These are phyloP conservation scores for Syncephalastrum contaminatum DNA, from an alignment of 371 early-diverging fungal genomes.

Conservation along the genomic window DNA sequence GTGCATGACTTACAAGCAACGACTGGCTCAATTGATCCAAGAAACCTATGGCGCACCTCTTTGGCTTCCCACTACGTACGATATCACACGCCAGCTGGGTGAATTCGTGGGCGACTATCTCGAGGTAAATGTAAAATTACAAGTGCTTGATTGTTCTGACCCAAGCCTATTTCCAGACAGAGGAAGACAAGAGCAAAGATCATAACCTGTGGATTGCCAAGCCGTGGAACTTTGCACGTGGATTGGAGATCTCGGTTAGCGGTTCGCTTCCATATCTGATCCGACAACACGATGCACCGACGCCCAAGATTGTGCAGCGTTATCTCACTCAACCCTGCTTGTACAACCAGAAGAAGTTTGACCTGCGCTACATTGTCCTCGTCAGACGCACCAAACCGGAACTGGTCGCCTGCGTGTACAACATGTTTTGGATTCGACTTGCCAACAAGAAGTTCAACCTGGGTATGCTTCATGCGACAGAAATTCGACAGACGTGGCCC, in stretches of 20 bases:
- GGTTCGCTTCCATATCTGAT: slow-evolving; percentile 46
- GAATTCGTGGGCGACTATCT: slow-evolving; percentile 52
- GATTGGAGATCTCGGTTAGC: slow-evolving; percentile 47
- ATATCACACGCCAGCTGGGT: slow-evolving; percentile 43
- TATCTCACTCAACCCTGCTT: slow-evolving; percentile 56
- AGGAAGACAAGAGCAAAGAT: slow-evolving; percentile 9
- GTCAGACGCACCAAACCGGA: slow-evolving; percentile 44
- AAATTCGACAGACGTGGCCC: not conserved
- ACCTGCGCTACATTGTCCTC: slow-evolving; percentile 57
- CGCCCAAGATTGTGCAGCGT: slow-evolving; percentile 55
- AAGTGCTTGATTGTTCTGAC: not conserved
- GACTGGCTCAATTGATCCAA: slow-evolving; percentile 46
- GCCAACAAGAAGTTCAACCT: slow-evolving; percentile 54
- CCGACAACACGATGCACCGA: slow-evolving; percentile 44
- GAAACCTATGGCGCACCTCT: slow-evolving; percentile 46
- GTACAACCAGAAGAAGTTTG: slow-evolving; percentile 61
- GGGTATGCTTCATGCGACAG: slow-evolving; percentile 9
- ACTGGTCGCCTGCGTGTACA: slow-evolving; percentile 46
- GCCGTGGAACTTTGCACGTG: slow-evolving; percentile 59
- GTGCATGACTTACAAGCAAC: slow-evolving; percentile 53
- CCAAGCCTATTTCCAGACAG: not conserved
- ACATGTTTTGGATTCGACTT: slow-evolving; percentile 63
- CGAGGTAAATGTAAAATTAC: slow-evolving; percentile 11
- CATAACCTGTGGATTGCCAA: slow-evolving; percentile 57
- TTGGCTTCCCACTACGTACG: slow-evolving; percentile 55